Evolutionary conservation across 768 basidiomycete species (phyloP).

Genomic region (Mycena crocata): DNA sequence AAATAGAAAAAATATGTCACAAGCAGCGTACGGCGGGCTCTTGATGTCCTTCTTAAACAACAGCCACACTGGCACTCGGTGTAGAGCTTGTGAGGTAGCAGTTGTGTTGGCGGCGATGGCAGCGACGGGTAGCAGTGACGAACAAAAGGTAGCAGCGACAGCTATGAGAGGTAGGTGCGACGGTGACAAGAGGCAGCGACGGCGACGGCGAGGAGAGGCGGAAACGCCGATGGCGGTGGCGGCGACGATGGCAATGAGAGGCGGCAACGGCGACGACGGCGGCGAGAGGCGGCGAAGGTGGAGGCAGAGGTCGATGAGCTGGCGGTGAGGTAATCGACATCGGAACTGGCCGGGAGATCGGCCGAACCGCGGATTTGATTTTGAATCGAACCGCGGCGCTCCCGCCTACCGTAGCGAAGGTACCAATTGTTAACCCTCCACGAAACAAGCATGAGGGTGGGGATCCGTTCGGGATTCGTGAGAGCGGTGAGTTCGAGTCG

Average conservation of each 20-base stretch:
- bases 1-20: too few relatives aligned
- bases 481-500: too few relatives aligned
- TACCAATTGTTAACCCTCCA: too few relatives aligned
- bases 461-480: too few relatives aligned
- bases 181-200: background rate
- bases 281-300: background rate
- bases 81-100: too few relatives aligned
- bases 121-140: background rate
- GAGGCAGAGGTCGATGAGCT: background rate
- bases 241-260: background rate
- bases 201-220: background rate
- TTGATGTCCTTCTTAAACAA: too few relatives aligned
- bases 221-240: background rate
- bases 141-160: background rate
- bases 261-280: background rate
- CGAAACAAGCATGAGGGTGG: too few relatives aligned
- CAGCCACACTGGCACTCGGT: too few relatives aligned
- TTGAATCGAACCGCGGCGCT: conserved; percentile 2
- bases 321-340: background rate
- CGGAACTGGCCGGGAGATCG: background rate
- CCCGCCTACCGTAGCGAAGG: background rate
- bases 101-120: background rate
- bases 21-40: too few relatives aligned
- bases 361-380: background rate
- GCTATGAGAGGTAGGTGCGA: background rate